Evolutionary conservation across 192 early-diverging fungal species (phyloP).

Genomic region (Entophlyctis helioformis): DNA sequence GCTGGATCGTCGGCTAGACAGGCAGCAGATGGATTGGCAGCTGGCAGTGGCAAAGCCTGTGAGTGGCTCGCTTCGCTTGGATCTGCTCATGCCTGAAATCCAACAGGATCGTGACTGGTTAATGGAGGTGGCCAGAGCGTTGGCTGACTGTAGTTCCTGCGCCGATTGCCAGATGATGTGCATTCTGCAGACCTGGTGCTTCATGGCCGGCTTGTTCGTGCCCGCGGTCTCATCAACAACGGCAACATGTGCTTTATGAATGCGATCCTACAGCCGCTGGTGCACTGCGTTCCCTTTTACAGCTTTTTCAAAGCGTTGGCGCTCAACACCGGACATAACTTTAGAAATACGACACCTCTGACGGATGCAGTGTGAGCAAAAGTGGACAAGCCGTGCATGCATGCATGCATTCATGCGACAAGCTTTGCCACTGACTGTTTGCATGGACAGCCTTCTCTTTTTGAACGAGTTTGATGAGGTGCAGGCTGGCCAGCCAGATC

Average conservation of each 20-base stretch:
- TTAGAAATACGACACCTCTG: slow-evolving; percentile 68
- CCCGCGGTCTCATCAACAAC: slow-evolving; percentile 88
- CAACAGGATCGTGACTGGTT: too few species aligned
- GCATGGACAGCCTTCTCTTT: slow-evolving; percentile 39
- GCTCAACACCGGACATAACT: slow-evolving; percentile 50
- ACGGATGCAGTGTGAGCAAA: slow-evolving; percentile 69
- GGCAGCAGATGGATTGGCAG: too few species aligned
- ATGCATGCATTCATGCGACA: not conserved
- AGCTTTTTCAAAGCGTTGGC: slow-evolving; percentile 64
- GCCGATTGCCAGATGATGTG: too few species aligned
- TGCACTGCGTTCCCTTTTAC: slow-evolving; percentile 88
- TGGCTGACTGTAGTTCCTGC: too few species aligned
- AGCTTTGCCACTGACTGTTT: not conserved
- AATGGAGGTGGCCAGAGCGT: too few species aligned
- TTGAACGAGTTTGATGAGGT: slow-evolving; percentile 41
- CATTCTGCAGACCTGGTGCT: too few species aligned
- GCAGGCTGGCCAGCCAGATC: slow-evolving; percentile 2
- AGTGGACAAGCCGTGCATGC: not conserved
- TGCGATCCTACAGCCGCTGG: slow-evolving; percentile 84
- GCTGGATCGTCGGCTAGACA: too few species aligned
- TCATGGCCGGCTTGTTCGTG: slow-evolving; percentile 30
- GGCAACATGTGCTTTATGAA: slow-evolving; percentile 99
- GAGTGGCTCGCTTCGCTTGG: too few species aligned
- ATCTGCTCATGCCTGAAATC: too few species aligned
- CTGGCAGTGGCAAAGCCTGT: too few species aligned